Evolutionary conservation across 1,139 yeast species (phyloP).

Genomic region (Kurtzmaniella quercitrusa): DNA sequence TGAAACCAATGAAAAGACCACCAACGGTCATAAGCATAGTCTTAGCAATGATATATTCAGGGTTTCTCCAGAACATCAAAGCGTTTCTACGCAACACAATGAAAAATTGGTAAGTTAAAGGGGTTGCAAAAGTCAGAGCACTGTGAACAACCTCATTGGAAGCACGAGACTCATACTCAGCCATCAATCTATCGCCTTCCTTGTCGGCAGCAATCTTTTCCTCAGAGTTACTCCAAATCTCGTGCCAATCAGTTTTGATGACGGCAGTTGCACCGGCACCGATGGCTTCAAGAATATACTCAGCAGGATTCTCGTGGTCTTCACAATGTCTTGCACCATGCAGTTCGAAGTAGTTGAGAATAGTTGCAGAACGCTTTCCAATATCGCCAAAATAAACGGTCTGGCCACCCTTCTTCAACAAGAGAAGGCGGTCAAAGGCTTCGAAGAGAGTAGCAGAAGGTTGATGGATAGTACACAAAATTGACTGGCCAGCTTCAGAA

Average conservation of each 20-base stretch:
- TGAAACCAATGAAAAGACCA: conserved; percentile 53
- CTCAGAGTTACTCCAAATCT: conserved; percentile 42
- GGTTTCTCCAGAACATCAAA: conserved; percentile 40
- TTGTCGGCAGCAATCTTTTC: conserved; percentile 16
- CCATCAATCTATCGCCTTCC: conserved; percentile 16
- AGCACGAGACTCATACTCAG: conserved; percentile 12
- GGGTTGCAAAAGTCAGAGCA: conserved; percentile 29
- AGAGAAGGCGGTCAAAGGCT: conserved; percentile 72
- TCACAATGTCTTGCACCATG: conserved; percentile 63
- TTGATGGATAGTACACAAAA: conserved; percentile 79
- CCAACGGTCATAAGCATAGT: conserved; percentile 36
- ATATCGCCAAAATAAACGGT: conserved; percentile 81
- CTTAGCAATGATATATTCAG: conserved; percentile 42
- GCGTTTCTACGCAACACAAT: conserved; percentile 30
- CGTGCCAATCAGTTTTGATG: conserved; percentile 42
- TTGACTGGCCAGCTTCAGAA: conserved; percentile 78
- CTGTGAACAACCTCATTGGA: not conserved
- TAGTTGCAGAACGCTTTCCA: conserved; percentile 57
- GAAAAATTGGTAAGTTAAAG: conserved; percentile 31
- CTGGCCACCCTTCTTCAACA: conserved; percentile 69
- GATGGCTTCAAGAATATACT: conserved; percentile 58
- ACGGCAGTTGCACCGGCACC: conserved; percentile 68
- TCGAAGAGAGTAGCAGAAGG: conserved; percentile 76
- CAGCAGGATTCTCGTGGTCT: conserved; percentile 58
- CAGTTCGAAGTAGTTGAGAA: conserved; percentile 65